These are phyloP conservation scores for Parafenestella ontariensis DNA, from an alignment of 2,329 filamentous ascomycete species.

Conservation along the genomic window DNA sequence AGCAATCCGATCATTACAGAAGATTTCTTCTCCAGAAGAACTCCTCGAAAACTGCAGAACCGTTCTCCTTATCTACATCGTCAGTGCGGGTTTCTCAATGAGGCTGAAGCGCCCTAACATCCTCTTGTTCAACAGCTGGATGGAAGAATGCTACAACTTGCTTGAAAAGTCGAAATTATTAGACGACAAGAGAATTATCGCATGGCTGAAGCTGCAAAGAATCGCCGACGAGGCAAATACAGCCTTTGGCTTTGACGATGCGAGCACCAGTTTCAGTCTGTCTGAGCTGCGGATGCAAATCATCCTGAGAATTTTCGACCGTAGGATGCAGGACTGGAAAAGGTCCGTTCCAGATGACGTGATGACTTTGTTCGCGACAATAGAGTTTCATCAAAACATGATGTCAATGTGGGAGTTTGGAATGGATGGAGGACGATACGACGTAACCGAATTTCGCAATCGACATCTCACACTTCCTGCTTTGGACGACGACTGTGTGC, in stretches of 20 bases:
- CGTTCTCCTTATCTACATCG: slow-evolving; percentile 39
- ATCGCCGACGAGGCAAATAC: slow-evolving; percentile 48
- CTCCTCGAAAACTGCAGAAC: slow-evolving; percentile 46
- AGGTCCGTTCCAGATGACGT: slow-evolving; percentile 40
- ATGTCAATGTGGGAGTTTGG: slow-evolving; percentile 48
- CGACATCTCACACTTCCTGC: slow-evolving; percentile 43
- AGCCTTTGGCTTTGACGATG: slow-evolving; percentile 48
- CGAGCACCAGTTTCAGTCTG: slow-evolving; percentile 46
- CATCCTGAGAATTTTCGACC: slow-evolving; percentile 45
- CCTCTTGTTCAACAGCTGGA: slow-evolving; percentile 46
- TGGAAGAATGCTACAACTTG: slow-evolving; percentile 43
- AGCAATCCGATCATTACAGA: slow-evolving; percentile 39
- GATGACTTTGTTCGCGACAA: slow-evolving; percentile 33
- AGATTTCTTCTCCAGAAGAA: slow-evolving; percentile 45
- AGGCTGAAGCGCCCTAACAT: slow-evolving; percentile 44
- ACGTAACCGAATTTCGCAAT: slow-evolving; percentile 45
- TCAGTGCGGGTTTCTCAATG: slow-evolving; percentile 45
- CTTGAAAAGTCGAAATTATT: slow-evolving; percentile 41
- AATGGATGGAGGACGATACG: slow-evolving; percentile 47
- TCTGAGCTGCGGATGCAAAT: slow-evolving; percentile 46
- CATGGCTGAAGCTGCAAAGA: slow-evolving; percentile 43
- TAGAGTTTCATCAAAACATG: slow-evolving; percentile 44
- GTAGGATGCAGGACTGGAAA: slow-evolving; percentile 46
- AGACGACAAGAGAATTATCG: slow-evolving; percentile 39
- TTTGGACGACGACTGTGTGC: slow-evolving; percentile 41